phyloP scores from a whole-genome alignment of 1,284 basidiomycete genomes.

The Somion occarium region DNA sequence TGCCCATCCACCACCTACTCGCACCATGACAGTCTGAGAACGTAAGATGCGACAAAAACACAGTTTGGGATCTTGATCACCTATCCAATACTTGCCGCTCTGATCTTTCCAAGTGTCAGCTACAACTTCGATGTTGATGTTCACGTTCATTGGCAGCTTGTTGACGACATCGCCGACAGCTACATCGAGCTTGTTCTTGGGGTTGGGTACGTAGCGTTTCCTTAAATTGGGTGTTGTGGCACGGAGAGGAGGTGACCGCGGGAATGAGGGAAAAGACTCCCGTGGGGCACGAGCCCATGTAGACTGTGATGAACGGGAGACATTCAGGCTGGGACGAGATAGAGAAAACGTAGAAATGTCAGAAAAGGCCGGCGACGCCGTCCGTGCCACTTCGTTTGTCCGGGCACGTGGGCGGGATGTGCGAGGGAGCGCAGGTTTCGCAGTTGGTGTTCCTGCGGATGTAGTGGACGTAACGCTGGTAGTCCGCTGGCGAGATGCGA shows the following conservation, averaged over 20 bases:
- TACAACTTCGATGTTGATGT: slow-evolving; percentile 80
- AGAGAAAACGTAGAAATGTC: slow-evolving; percentile 38
- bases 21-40: slow-evolving; percentile 93
- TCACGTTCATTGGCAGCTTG: slow-evolving; percentile 77
- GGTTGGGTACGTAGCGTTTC: slow-evolving; percentile 79
- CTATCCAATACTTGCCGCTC: slow-evolving; percentile 95
- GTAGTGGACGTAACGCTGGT: slow-evolving; percentile 49
- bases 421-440: slow-evolving; percentile 25
- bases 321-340: slow-evolving; percentile 21
- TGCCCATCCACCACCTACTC: slow-evolving; percentile 92
- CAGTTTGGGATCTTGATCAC: slow-evolving; percentile 79
- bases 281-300: slow-evolving; percentile 69
- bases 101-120: slow-evolving; percentile 85
- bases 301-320: slow-evolving; percentile 39
- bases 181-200: slow-evolving; percentile 85
- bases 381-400: slow-evolving; percentile 32
- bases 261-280: slow-evolving; percentile 42
- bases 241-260: slow-evolving; percentile 41
- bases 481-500: slow-evolving; percentile 76
- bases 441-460: slow-evolving; percentile 21
- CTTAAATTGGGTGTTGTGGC: slow-evolving; percentile 34
- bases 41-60: slow-evolving; percentile 90
- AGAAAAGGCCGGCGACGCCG: slow-evolving; percentile 55
- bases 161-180: slow-evolving; percentile 91
- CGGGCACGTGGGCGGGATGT: slow-evolving; percentile 38